These are phyloP conservation scores for Thalassiosira delicatula DNA, from an alignment of 352 stramenopile genomes.

Conservation along the genomic window DNA sequence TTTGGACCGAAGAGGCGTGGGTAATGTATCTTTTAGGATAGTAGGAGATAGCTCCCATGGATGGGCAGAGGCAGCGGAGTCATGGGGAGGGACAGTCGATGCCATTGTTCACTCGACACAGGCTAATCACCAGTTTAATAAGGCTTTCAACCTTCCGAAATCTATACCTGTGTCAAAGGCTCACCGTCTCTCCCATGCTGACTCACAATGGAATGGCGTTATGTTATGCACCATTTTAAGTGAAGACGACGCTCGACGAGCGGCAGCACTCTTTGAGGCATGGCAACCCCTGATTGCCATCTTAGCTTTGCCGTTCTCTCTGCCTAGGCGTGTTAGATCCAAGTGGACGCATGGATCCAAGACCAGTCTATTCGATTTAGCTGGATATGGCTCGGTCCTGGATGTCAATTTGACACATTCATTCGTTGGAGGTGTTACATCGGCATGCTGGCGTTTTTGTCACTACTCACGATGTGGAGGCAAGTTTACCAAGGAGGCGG, in stretches of 20 bases:
- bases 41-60: neutral
- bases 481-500: neutral
- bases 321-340: neutral
- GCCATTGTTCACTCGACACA: neutral
- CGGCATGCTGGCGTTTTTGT: neutral
- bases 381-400: too few species aligned
- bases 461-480: neutral
- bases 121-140: neutral
- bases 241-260: neutral
- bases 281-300: slow-evolving; percentile 15
- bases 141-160: neutral
- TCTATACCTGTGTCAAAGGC: neutral
- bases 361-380: too few species aligned
- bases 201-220: neutral
- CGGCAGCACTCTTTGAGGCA: neutral
- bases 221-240: too few species aligned
- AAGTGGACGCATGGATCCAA: too few species aligned
- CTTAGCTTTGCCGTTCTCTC: neutral
- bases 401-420: too few species aligned
- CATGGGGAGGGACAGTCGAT: neutral
- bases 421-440: neutral
- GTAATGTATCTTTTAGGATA: neutral
- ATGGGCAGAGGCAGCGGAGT: neutral
- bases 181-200: neutral
- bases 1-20: neutral